These are phyloP conservation scores for Tulasnella sp. DNA, from an alignment of 768 basidiomycete genomes.

Conservation along the genomic window DNA sequence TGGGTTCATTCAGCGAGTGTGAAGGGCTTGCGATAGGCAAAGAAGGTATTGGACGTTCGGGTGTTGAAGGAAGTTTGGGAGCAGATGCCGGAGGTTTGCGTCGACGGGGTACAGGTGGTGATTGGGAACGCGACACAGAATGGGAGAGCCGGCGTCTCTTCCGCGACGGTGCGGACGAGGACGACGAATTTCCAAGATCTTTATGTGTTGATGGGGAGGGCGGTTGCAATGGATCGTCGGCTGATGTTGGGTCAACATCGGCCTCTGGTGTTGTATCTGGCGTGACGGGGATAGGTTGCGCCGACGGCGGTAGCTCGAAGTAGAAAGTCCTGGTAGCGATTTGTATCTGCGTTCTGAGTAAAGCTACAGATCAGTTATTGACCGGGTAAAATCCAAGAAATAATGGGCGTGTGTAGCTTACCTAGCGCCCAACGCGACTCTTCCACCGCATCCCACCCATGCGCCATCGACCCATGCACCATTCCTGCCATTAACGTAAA, in stretches of 20 bases:
- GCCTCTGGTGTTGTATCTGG: conserved; percentile 18
- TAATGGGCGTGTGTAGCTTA: conserved; percentile 27
- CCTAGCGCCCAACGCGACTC: conserved; percentile 80
- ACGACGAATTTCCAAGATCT: not conserved
- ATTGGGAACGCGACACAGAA: conserved; percentile 1
- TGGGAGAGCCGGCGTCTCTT: not conserved
- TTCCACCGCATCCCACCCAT: conserved; percentile 85
- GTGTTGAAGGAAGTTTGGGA: not conserved
- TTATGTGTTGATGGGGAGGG: not conserved
- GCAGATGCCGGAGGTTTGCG: not conserved
- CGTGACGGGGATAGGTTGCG: conserved; percentile 35
- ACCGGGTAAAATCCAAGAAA: conserved; percentile 18
- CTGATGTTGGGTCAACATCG: conserved; percentile 13
- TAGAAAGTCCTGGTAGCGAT: conserved; percentile 96
- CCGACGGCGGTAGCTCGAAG: conserved; percentile 87
- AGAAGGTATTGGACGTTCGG: not conserved
- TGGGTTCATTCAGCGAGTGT: not conserved
- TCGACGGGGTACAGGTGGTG: not conserved
- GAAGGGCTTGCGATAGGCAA: not conserved
- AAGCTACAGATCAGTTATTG: not conserved
- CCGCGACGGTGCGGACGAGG: not conserved
- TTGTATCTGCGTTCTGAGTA: conserved; percentile 94
- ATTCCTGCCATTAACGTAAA: conserved; percentile 90
- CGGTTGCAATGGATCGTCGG: not conserved
- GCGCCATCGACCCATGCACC: conserved; percentile 97